A percentile compares a stretch with the other conserved stretches of the same genome.
Evolutionary conservation across 2,329 filamentous ascomycete species (phyloP).

Genomic region (Aaosphaeria arxii): DNA sequence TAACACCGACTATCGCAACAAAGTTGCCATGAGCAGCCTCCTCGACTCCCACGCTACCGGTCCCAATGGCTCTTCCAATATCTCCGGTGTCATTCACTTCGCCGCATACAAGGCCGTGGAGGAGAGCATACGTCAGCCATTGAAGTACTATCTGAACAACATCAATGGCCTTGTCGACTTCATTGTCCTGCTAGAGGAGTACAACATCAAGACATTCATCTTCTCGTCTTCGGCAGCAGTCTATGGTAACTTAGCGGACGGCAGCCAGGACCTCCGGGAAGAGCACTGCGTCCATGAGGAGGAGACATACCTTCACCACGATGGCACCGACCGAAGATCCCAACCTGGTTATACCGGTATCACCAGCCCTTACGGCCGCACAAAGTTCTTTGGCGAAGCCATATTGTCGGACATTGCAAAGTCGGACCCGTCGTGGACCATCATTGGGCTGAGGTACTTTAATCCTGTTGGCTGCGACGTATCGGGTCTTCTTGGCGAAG

Average conservation of each 20-base stretch:
- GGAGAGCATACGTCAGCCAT: conserved; percentile 55
- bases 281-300: not conserved
- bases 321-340: not conserved
- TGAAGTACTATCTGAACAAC: conserved; percentile 64
- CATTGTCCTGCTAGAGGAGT: conserved; percentile 52
- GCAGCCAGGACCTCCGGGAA: not conserved
- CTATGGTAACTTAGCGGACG: conserved; percentile 44
- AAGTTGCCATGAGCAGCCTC: not conserved
- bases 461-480: conserved; percentile 62
- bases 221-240: conserved; percentile 64
- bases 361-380: conserved; percentile 61
- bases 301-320: not conserved
- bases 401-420: conserved; percentile 58
- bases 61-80: conserved; percentile 4
- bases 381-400: conserved; percentile 63
- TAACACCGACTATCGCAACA: conserved; percentile 1
- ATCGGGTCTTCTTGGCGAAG: conserved; percentile 59
- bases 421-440: conserved; percentile 58
- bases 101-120: conserved; percentile 61
- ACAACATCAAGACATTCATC: conserved; percentile 59
- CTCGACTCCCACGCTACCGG: not conserved
- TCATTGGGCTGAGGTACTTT: conserved; percentile 59
- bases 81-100: conserved; percentile 62
- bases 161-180: conserved; percentile 59
- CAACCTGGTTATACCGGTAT: conserved; percentile 41